A percentile compares a stretch with the other conserved stretches of the same genome.
Evolutionary conservation across 331 rosid genomes (phyloP).

Genomic region (Rosa hybrid): DNA sequence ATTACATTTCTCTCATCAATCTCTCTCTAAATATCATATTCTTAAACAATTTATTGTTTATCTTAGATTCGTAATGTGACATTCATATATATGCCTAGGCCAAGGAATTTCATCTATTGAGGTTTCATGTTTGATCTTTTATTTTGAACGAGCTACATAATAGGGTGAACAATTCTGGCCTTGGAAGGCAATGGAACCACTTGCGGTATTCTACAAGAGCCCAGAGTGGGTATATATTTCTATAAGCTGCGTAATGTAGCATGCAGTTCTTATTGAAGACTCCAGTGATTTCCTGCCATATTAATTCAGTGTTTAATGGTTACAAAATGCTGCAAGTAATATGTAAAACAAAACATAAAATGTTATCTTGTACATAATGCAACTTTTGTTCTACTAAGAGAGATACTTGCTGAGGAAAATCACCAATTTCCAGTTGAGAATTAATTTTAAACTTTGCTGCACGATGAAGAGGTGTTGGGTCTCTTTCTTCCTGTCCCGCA

Average conservation of each 20-base stretch:
- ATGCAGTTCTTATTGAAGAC: neutral
- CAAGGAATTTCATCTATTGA: neutral
- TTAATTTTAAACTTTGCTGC: constrained; percentile 58
- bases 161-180: neutral
- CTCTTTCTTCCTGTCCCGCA: constrained; percentile 57
- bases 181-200: constrained; percentile 38
- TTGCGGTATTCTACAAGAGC: constrained; percentile 58
- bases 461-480: constrained; percentile 49
- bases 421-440: constrained; percentile 43
- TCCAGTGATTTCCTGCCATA: neutral
- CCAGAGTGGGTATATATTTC: constrained; percentile 55
- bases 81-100: neutral
- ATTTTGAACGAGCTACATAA: neutral
- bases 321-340: neutral
- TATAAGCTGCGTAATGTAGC: constrained; percentile 35
- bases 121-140: neutral
- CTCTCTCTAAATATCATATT: too few relatives aligned
- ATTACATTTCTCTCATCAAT: too few relatives aligned
- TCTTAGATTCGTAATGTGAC: neutral
- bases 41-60: too few relatives aligned
- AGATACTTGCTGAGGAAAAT: constrained; percentile 55
- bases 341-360: too few relatives aligned
- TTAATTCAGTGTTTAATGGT: neutral
- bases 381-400: neutral
- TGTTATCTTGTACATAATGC: neutral